A percentile compares a stretch with the other conserved stretches of the same genome.
Conservation (phyloP, 306 rosid genomes). For the Crotalaria pallida region DNA sequence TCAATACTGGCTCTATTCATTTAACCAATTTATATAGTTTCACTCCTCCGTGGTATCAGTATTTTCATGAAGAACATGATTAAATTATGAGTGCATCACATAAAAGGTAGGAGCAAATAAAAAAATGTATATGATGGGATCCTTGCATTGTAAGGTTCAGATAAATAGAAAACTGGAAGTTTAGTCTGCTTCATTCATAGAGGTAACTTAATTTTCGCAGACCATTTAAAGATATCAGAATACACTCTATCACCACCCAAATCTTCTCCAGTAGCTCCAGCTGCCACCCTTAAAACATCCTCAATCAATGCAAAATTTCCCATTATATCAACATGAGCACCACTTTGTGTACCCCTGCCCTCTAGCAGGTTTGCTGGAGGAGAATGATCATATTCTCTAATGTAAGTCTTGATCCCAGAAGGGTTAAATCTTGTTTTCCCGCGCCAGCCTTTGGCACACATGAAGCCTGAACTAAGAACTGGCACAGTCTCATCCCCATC, state of each 20-base stretch:
- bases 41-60: not conserved
- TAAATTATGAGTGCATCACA: not conserved
- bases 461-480: slow-evolving; percentile 73
- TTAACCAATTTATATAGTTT: not conserved
- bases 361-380: slow-evolving; percentile 72
- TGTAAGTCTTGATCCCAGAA: slow-evolving; percentile 45
- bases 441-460: slow-evolving; percentile 87
- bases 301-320: slow-evolving; percentile 83
- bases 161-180: not conserved
- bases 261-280: slow-evolving; percentile 71
- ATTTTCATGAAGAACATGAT: not conserved
- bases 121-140: not conserved
- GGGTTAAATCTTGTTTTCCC: slow-evolving; percentile 81
- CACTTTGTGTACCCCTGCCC: slow-evolving; percentile 84
- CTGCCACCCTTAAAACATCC: slow-evolving; percentile 68
- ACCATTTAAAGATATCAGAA: slow-evolving; percentile 75
- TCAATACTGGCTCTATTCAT: not conserved
- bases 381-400: slow-evolving; percentile 73
- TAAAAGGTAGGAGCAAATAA: slow-evolving; percentile 4
- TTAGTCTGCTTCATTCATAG: slow-evolving; percentile 22
- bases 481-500: slow-evolving; percentile 95
- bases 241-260: slow-evolving; percentile 68
- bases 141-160: not conserved
- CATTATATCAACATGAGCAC: slow-evolving; percentile 90
- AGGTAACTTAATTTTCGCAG: slow-evolving; percentile 59